Conservation (phyloP, 805 yeast genomes). For the Pichia phayaonensis region DNA sequence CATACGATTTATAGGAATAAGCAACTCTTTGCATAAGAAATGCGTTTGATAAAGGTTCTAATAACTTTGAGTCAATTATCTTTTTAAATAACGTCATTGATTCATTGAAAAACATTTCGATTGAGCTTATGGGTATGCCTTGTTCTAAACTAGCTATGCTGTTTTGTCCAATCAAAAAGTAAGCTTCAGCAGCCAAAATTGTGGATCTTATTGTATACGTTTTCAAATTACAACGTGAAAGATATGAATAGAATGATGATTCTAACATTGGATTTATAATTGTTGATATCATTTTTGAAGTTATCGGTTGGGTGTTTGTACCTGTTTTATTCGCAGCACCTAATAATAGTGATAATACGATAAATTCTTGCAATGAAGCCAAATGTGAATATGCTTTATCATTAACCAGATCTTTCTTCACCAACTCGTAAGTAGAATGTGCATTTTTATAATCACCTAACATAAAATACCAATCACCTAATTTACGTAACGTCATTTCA, state of each 20-base stretch:
- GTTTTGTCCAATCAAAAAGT: conserved; percentile 35
- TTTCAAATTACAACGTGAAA: conserved; percentile 61
- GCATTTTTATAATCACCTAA: conserved; percentile 84
- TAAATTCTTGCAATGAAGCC: conserved; percentile 86
- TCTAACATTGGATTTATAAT: conserved; percentile 57
- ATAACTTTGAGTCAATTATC: conserved; percentile 36
- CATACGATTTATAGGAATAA: conserved; percentile 23
- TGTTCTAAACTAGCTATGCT: conserved; percentile 4
- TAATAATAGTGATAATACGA: conserved; percentile 63
- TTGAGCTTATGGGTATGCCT: not conserved
- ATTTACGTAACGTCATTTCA: conserved; percentile 68
- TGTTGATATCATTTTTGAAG: conserved; percentile 43
- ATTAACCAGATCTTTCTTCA: conserved; percentile 66
- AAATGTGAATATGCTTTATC: conserved; percentile 76
- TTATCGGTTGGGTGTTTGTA: conserved; percentile 26
- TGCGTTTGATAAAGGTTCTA: conserved; percentile 38
- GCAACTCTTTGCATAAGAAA: conserved; percentile 32
- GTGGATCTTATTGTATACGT: conserved; percentile 65
- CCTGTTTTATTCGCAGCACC: conserved; percentile 31
- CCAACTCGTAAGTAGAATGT: conserved; percentile 71
- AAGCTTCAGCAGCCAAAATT: conserved; percentile 63
- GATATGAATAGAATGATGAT: conserved; percentile 64
- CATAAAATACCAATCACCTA: conserved; percentile 92
- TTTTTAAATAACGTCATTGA: conserved; percentile 37
- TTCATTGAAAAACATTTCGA: conserved; percentile 38